Evolutionary conservation across 441 rosid species (phyloP).

Genomic region (Codiaeum variegatum): DNA sequence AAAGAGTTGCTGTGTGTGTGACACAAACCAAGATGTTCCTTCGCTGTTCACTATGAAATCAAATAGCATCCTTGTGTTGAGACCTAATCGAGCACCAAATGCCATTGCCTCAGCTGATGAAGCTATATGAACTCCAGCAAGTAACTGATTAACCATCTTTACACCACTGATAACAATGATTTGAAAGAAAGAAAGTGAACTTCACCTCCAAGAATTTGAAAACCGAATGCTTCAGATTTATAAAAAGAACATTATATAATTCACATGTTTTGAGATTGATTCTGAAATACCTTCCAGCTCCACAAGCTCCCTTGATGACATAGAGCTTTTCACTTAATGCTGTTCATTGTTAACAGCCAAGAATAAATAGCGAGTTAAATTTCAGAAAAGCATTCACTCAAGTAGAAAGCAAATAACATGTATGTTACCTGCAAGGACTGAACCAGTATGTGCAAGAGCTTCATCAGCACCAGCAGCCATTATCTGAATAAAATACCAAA

Average conservation of each 20-base stretch:
- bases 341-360: constrained; percentile 35
- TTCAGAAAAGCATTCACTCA: constrained; percentile 21
- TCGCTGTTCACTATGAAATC: constrained; percentile 53
- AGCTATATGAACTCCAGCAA: constrained; percentile 98
- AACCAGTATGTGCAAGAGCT: constrained; percentile 65
- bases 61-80: constrained; percentile 71
- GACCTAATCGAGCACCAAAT: constrained; percentile 91
- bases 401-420: constrained; percentile 14
- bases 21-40: constrained; percentile 87
- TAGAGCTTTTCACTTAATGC: constrained; percentile 96
- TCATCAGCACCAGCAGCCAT: constrained; percentile 89
- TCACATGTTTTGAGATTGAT: constrained; percentile 5
- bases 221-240: not conserved
- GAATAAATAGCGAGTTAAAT: constrained; percentile 24
- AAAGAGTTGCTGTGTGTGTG: constrained; percentile 6
- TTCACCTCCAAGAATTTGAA: not conserved
- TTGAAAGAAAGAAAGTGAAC: constrained; percentile 15
- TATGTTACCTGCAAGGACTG: constrained; percentile 68
- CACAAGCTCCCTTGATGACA: constrained; percentile 85
- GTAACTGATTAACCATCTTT: constrained; percentile 96
- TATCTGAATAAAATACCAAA: constrained; percentile 46
- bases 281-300: constrained; percentile 80
- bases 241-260: not conserved
- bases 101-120: constrained; percentile 98
- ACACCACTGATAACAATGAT: constrained; percentile 52